Conservation (phyloP, 345 rosid species). For the Populus simonii region DNA sequence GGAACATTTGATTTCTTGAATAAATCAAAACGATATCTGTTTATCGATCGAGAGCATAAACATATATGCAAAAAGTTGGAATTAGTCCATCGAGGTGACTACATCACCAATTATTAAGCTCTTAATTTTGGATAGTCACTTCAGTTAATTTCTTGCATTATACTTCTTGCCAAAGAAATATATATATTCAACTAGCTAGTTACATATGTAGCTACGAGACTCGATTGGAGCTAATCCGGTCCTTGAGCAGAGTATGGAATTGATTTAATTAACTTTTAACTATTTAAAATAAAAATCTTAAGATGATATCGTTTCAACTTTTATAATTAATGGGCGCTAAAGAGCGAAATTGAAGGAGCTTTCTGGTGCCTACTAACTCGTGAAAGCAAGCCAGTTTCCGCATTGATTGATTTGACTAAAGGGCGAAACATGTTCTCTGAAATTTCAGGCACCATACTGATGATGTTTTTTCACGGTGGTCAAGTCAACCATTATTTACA, state of each 20-base stretch:
- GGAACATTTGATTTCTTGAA: neutral
- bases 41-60: neutral
- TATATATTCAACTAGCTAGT: neutral
- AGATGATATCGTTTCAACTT: neutral
- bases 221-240: too few relatives aligned
- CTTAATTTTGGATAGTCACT: neutral
- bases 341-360: neutral
- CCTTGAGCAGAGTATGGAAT: too few relatives aligned
- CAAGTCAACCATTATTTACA: neutral
- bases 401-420: neutral
- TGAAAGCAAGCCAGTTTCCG: neutral
- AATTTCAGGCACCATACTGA: neutral
- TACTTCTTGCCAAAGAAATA: neutral
- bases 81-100: neutral
- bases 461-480: neutral
- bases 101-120: neutral
- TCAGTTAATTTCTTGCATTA: neutral
- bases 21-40: neutral
- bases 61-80: neutral
- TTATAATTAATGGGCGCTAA: neutral
- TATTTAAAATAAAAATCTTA: too few relatives aligned
- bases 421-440: neutral
- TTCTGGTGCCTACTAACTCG: neutral
- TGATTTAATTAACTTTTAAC: neutral
- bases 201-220: too few relatives aligned